Base-by-base conservation (phyloP, 2,329 filamentous ascomycete species). In the Colletotrichum shisoi region DNA sequence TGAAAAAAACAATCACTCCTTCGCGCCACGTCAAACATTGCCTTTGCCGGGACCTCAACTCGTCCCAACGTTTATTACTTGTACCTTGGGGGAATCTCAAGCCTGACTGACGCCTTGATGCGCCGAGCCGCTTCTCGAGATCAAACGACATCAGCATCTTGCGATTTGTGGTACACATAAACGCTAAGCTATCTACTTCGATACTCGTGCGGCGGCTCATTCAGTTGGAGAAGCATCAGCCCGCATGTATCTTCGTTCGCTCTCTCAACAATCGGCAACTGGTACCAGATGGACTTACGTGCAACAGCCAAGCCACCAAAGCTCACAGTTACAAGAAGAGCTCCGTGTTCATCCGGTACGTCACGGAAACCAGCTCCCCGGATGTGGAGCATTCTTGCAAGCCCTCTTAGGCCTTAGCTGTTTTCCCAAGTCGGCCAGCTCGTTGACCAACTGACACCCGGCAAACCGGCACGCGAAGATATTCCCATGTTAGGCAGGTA, bases 401-500 rank as follows among this genome's bases (percentile, higher is more conserved):
- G n/a, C 15, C 15, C 1, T 12, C 34, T 9, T 3, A 13, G 39
- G n/a, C 15, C 9, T 24, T 40, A n/a, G 27, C 31, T n/a, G 8
- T 24, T 31, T 67, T 53, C 53, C 48, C 42, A 63, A 54, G 13
- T 54, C 48, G 19, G 53, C 31, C 37, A 53, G 42, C 27, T 42
- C 11, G 12, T 31, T 17, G 15, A 39, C 3, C 27, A 37, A 52
- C 21, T 9, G n/a, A 27, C 31, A 31, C 31, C 1, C n/a, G 39
- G 39, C 15, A 34, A 2, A 17, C 34, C 15, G 39, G 46, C 12
- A 34, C 57, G 34, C 64, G 46, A 64, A 37, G 53, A 58, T 44
- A 67, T 53, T 56, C 48, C 49, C 61, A 60, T 49, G 49, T 46
- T 54, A 49, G 49, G 56, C 42, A 68, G 37, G 49, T 34, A 48